phyloP scores from a whole-genome alignment of 164 flowering plant species.

The Akebia trifoliata region DNA sequence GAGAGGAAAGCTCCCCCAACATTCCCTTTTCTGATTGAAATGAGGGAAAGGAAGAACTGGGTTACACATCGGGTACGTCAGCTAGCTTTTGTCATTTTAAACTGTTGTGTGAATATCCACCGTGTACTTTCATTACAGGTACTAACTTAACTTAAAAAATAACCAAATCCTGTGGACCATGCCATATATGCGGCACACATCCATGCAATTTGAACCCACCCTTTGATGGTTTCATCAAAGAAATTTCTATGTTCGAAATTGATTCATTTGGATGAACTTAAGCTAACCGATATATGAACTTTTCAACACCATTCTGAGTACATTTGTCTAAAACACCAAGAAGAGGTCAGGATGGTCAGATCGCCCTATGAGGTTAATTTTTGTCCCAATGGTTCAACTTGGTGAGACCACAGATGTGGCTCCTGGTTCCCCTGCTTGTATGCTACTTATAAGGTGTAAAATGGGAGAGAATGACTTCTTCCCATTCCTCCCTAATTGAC shows the following conservation, averaged over 20 bases:
- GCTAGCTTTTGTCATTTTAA: not conserved
- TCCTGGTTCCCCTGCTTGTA: too few relatives aligned
- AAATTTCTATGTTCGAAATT: not conserved
- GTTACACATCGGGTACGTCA: conserved; percentile 54
- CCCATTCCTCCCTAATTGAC: too few relatives aligned
- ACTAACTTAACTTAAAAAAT: not conserved
- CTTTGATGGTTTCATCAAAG: not conserved
- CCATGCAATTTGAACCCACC: not conserved
- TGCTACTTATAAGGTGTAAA: too few relatives aligned
- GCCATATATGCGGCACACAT: not conserved
- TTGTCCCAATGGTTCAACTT: too few relatives aligned
- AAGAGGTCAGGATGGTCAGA: not conserved
- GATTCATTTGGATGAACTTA: not conserved
- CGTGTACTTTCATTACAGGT: not conserved
- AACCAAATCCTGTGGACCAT: too few relatives aligned
- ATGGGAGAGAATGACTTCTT: too few relatives aligned
- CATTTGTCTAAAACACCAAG: not conserved
- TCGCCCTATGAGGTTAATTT: not conserved
- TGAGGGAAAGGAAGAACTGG: conserved; percentile 73
- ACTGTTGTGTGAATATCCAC: not conserved
- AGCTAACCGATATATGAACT: not conserved
- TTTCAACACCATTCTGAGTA: not conserved
- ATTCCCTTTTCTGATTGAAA: conserved; percentile 68
- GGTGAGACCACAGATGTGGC: too few relatives aligned
- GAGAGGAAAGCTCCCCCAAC: conserved; percentile 70